A percentile compares a stretch with the other conserved stretches of the same genome.
Evolutionary conservation across 345 rosid genomes (phyloP).

Genomic region (Salix exigua): DNA sequence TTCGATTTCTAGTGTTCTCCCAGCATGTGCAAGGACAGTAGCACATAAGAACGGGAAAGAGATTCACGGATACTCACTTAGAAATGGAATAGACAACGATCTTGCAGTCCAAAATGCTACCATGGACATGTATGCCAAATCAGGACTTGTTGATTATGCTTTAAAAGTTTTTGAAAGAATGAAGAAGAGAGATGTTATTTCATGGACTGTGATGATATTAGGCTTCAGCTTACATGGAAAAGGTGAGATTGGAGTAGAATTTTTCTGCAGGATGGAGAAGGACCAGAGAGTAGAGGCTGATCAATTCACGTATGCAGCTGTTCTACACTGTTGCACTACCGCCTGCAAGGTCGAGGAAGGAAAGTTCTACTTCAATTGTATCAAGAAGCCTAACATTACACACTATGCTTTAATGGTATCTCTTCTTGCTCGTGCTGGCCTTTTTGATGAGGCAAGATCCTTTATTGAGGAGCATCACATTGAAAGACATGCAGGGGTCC

Average conservation of each 20-base stretch:
- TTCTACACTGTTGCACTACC: constrained; percentile 45
- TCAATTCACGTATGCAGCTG: constrained; percentile 32
- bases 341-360: constrained; percentile 43
- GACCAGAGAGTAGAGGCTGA: constrained; percentile 30
- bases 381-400: constrained; percentile 30
- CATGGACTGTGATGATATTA: constrained; percentile 51
- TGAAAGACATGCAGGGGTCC: constrained; percentile 30
- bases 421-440: constrained; percentile 40
- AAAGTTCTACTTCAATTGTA: constrained; percentile 33
- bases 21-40: constrained; percentile 50
- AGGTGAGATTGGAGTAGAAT: constrained; percentile 38
- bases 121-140: constrained; percentile 52
- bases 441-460: constrained; percentile 37
- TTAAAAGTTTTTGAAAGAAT: constrained; percentile 31
- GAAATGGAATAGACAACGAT: constrained; percentile 34
- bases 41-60: constrained; percentile 48
- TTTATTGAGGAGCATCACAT: constrained; percentile 37
- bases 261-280: constrained; percentile 36
- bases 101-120: constrained; percentile 38
- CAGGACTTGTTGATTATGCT: constrained; percentile 40
- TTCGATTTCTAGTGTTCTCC: constrained; percentile 36
- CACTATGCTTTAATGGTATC: constrained; percentile 43
- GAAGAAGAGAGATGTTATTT: constrained; percentile 35
- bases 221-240: constrained; percentile 50
- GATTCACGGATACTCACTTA: constrained; percentile 45